Base-by-base conservation (phyloP, 495 filamentous ascomycete species). In the Penicillium tannophilum region DNA sequence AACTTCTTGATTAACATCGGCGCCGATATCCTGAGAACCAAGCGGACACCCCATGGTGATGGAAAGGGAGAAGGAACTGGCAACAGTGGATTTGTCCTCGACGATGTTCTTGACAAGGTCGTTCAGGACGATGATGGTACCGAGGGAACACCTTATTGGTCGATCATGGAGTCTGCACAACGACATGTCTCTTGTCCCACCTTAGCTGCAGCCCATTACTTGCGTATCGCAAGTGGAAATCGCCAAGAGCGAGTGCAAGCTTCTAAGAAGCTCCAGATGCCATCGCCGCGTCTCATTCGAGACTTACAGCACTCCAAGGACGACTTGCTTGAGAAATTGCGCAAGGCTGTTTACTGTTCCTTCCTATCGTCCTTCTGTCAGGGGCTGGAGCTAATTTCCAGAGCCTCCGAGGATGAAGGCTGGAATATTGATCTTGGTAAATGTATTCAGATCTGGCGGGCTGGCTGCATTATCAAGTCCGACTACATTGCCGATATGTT, bases 381-480 rank as follows among this genome's bases (percentile, higher is more conserved):
- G 70, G 88, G 88, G 2, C 73, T 92, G 28, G 82, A 87, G 61
- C 70, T 90, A 44, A 88, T 92, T 57, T 81, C 82, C 6, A 75
- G 78, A 24, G 83, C 86, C 0, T 82, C 86, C 49, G 75, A 80
- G 33, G 77, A 84, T 30, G 79, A 90, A 62, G 75, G 77, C 28
- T 91, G 88, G 88, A 72, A 82, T 20, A 78, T 91, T 56, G 75
- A 86, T 59, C 78, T 86, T 30, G 72, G 72, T 4, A 77, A 79
- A 6, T 82, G 88, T 52, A 66, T 90, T 6, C 82, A 87, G 63
- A 85, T 91, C 61, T 91, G 88, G 89, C 82, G 85, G 2, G 82
- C 77, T 2, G 89, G 89, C 5, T 90, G 88, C 67, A 90, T 92
- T 69, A 90, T 91, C 65, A 80, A 86, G 64, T 79, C 86, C 2